A percentile compares a stretch with the other conserved stretches of the same genome.
Evolutionary conservation across 2,329 filamentous ascomycete genomes (phyloP).

Genomic region (Phaeosphaeriaceae sp.): DNA sequence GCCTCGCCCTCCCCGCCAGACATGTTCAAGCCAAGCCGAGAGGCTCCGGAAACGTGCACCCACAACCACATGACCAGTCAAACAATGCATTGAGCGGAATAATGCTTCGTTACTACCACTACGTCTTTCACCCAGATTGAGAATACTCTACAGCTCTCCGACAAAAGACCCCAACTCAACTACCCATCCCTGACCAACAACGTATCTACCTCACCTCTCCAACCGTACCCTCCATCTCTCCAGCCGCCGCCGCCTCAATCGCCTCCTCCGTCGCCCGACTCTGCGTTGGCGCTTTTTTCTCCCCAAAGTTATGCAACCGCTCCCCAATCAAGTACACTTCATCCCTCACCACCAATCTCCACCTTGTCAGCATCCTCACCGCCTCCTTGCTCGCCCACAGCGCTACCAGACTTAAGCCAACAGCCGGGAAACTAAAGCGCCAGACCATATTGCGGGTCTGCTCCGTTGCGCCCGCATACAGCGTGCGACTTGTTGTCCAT

Average conservation of each 20-base stretch:
- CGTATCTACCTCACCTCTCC: neutral
- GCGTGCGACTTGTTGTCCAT: conserved; percentile 55
- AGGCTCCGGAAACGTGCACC: too few species aligned
- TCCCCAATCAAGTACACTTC: conserved; percentile 97
- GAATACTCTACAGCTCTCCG: too few species aligned
- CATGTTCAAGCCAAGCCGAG: too few species aligned
- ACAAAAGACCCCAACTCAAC: too few species aligned
- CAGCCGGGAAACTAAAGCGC: conserved; percentile 76
- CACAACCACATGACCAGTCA: too few species aligned
- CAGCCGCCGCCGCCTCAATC: conserved; percentile 1
- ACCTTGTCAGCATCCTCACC: conserved; percentile 69
- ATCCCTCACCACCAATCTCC: conserved; percentile 84
- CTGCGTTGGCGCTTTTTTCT: conserved; percentile 46
- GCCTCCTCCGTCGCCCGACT: conserved; percentile 5
- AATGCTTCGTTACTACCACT: too few species aligned
- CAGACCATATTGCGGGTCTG: conserved; percentile 61
- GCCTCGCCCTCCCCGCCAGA: too few species aligned
- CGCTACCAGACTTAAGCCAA: conserved; percentile 55
- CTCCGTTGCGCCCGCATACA: conserved; percentile 52
- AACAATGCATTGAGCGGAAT: too few species aligned
- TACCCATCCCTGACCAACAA: neutral
- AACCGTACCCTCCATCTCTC: neutral
- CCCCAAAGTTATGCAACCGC: conserved; percentile 90
- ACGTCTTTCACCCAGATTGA: too few species aligned
- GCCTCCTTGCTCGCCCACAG: conserved; percentile 60